phyloP scores from a whole-genome alignment of 225 moss, liverwort and hornwort genomes.

The Sphagnum contortum region DNA sequence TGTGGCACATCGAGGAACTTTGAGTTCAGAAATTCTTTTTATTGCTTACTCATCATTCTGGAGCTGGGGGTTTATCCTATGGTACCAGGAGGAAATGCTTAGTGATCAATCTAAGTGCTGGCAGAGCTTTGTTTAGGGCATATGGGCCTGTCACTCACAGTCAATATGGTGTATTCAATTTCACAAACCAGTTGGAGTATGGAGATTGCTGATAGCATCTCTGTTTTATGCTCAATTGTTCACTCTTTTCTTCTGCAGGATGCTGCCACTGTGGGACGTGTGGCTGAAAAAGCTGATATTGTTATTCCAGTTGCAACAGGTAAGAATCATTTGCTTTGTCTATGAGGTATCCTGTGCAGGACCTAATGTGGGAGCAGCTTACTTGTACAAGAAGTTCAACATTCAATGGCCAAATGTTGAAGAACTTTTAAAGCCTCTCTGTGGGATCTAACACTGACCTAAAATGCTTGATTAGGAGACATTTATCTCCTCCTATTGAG shows the following conservation, averaged over 20 bases:
- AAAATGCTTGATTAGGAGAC: no score
- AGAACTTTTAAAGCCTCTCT: no score
- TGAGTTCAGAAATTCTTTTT: no score
- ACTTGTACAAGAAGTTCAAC: no score
- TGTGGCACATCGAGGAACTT: no score
- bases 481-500: no score
- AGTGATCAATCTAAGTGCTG: not conserved
- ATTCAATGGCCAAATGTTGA: no score
- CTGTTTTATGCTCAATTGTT: not conserved
- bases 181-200: not conserved
- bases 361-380: not conserved
- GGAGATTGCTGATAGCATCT: not conserved
- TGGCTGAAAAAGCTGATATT: slow-evolving; percentile 49
- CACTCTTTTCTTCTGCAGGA: slow-evolving; percentile 26
- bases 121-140: no score
- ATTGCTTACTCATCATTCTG: not conserved
- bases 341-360: no score
- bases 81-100: not conserved
- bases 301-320: slow-evolving; percentile 64
- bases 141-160: not conserved
- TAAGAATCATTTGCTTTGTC: slow-evolving; percentile 4
- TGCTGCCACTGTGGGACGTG: slow-evolving; percentile 52
- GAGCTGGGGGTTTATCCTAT: not conserved
- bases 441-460: no score
- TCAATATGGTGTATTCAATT: not conserved